Conservation (phyloP, 352 stramenopile genomes). For the Phytophthora vignae region DNA sequence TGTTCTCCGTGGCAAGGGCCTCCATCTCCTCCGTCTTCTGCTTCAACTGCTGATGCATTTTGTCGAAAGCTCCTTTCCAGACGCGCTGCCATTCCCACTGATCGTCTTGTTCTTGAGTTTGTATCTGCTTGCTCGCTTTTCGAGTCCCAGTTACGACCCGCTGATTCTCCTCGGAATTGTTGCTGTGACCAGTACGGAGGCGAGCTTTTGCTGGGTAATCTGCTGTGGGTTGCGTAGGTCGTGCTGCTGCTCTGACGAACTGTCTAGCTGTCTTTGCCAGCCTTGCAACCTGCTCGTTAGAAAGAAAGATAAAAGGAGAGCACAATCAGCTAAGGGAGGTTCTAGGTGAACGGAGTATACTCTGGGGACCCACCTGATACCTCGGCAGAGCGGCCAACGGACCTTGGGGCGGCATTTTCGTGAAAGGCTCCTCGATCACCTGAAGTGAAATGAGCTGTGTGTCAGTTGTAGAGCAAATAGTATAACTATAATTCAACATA, state of each 20-base stretch:
- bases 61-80: conserved; percentile 78
- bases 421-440: conserved; percentile 63
- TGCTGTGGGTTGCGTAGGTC: conserved; percentile 5
- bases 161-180: conserved; percentile 16
- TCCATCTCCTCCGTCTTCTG: conserved; percentile 41
- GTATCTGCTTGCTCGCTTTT: conserved; percentile 56
- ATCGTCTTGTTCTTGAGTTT: conserved; percentile 68
- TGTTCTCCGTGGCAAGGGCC: conserved; percentile 51
- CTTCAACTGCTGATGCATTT: conserved; percentile 55
- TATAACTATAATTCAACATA: neutral
- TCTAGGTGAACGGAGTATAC: neutral
- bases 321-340: neutral
- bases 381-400: conserved; percentile 57
- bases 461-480: neutral
- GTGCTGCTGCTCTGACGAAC: neutral
- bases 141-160: conserved; percentile 14
- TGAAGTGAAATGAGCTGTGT: conserved; percentile 17
- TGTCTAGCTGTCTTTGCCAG: conserved; percentile 22
- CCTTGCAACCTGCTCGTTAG: conserved; percentile 30
- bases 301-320: neutral
- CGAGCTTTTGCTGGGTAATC: conserved; percentile 3
- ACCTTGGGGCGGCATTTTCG: conserved; percentile 70
- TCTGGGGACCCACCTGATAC: conserved; percentile 41
- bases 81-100: conserved; percentile 77
- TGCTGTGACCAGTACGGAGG: neutral